Evolutionary conservation across 768 basidiomycete genomes (phyloP).

Genomic region (Russula griseocarnosa): DNA sequence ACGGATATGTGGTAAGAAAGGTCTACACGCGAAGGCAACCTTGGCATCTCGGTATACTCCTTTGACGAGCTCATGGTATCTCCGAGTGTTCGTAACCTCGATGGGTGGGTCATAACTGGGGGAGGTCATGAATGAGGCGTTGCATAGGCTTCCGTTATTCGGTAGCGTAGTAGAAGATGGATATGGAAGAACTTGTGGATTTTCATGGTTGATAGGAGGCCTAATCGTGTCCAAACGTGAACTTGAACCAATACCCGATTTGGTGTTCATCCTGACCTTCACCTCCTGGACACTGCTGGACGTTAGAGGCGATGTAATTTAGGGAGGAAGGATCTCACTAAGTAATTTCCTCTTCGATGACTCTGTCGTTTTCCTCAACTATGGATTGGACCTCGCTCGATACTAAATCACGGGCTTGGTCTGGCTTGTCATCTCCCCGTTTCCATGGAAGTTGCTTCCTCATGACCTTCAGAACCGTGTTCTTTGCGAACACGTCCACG

Average conservation of each 20-base stretch:
- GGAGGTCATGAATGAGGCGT: too few relatives aligned
- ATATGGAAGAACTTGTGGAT: neutral
- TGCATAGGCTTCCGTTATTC: too few relatives aligned
- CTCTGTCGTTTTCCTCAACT: neutral
- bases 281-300: neutral
- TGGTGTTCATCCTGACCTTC: neutral
- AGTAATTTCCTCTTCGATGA: neutral
- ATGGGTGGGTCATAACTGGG: too few relatives aligned
- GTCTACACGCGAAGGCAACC: neutral
- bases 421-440: conserved; percentile 1
- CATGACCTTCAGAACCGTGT: neutral
- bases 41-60: neutral
- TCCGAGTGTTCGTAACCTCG: too few relatives aligned
- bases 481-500: too few relatives aligned
- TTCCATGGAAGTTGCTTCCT: neutral
- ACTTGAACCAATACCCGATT: neutral
- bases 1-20: neutral
- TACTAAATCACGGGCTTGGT: neutral
- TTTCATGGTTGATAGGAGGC: too few relatives aligned
- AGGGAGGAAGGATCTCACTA: neutral
- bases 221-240: too few relatives aligned
- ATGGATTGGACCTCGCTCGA: neutral
- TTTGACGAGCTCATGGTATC: neutral
- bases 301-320: neutral
- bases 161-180: too few relatives aligned